phyloP scores from a whole-genome alignment of 176 grass and related monocot species.

The Oryza rufipogon region DNA sequence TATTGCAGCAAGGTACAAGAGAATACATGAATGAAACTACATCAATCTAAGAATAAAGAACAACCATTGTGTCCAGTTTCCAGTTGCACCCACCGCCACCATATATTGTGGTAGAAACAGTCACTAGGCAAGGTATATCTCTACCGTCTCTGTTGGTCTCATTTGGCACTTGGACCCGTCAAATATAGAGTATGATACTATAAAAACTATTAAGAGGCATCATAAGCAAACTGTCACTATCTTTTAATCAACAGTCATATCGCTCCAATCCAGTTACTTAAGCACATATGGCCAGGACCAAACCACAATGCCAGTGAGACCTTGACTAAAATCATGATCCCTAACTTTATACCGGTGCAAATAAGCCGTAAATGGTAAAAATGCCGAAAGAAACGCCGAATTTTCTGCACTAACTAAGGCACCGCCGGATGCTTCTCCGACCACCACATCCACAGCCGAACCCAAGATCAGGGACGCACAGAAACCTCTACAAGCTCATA shows the following conservation, averaged over 20 bases:
- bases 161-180: background rate
- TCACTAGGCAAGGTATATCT: background rate
- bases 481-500: background rate
- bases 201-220: background rate
- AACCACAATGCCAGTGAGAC: background rate
- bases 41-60: background rate
- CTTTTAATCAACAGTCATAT: background rate
- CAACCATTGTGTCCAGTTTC: background rate
- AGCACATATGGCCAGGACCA: no score
- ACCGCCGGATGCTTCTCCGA: background rate
- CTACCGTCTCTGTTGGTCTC: background rate
- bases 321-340: background rate
- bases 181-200: background rate
- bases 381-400: background rate
- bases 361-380: background rate
- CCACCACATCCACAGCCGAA: background rate
- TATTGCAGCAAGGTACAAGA: background rate
- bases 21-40: background rate
- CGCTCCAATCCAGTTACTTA: background rate
- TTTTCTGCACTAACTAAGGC: background rate
- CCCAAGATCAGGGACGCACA: background rate
- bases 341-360: background rate
- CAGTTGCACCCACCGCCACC: background rate
- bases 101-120: background rate
- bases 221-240: background rate